Evolutionary conservation across 306 rosid genomes (phyloP).

Genomic region (Mimosa bimucronata): DNA sequence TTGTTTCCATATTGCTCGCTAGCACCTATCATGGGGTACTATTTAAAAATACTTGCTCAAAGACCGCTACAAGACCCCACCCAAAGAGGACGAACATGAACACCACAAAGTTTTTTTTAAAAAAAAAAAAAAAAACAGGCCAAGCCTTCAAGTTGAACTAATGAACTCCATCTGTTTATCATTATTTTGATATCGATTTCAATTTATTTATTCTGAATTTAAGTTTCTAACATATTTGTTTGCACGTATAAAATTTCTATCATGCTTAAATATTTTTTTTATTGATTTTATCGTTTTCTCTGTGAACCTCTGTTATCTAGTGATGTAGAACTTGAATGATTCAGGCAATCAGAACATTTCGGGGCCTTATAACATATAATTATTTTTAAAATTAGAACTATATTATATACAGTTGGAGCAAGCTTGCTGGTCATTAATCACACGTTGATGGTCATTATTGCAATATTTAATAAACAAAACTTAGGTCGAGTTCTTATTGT

Average conservation of each 20-base stretch:
- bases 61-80: neutral
- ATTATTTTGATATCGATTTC: neutral
- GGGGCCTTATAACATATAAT: no score
- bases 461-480: neutral
- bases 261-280: neutral
- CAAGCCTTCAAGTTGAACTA: neutral
- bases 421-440: neutral
- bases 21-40: no score
- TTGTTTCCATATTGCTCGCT: no score
- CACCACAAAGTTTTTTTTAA: neutral
- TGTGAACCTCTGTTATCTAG: neutral
- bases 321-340: no score
- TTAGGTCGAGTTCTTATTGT: no score
- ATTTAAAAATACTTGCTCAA: neutral
- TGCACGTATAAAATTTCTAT: neutral
- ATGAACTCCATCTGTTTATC: neutral
- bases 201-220: neutral
- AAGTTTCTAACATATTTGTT: neutral
- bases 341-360: neutral
- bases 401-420: neutral
- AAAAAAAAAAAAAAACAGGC: neutral
- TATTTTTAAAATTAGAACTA: no score
- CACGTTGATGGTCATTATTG: neutral
- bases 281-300: neutral
- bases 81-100: neutral